Evolutionary conservation across 75 land plant genomes (phyloP).

Genomic region (Isoetes taiwanensis): DNA sequence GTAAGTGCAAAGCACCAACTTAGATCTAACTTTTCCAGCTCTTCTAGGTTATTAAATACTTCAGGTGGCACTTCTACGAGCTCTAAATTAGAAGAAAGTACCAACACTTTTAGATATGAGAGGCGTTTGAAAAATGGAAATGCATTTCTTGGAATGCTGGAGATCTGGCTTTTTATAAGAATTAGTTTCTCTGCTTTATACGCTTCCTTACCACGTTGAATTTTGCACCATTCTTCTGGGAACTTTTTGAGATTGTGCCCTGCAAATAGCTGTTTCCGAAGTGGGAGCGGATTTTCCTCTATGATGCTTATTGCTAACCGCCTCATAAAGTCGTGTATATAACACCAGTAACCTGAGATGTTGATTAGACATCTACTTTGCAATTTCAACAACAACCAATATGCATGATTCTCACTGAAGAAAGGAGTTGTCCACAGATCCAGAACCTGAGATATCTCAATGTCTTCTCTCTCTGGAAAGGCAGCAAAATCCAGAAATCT

Average conservation of each 20-base stretch:
- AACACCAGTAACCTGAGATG: slow-evolving; percentile 13
- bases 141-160: neutral
- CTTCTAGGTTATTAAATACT: neutral
- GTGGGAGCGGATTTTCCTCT: neutral
- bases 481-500: slow-evolving; percentile 14
- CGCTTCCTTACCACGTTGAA: neutral
- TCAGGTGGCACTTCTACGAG: slow-evolving; percentile 7
- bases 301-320: neutral
- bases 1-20: slow-evolving; percentile 9
- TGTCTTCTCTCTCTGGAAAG: slow-evolving; percentile 13
- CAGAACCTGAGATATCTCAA: slow-evolving; percentile 6
- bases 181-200: slow-evolving; percentile 8
- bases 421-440: slow-evolving; percentile 12
- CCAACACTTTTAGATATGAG: slow-evolving; percentile 3
- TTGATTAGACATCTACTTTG: slow-evolving; percentile 11
- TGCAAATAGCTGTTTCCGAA: slow-evolving; percentile 2
- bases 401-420: slow-evolving; percentile 3
- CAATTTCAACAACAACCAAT: slow-evolving; percentile 6
- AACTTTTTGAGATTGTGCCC: neutral
- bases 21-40: slow-evolving; percentile 13
- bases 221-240: neutral
- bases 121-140: neutral
- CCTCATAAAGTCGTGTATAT: slow-evolving; percentile 9
- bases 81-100: slow-evolving; percentile 2
- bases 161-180: neutral